A percentile compares a stretch with the other conserved stretches of the same genome.
phyloP scores from a whole-genome alignment of 768 basidiomycete genomes.

The Gloeopeniophorella convolvens region DNA sequence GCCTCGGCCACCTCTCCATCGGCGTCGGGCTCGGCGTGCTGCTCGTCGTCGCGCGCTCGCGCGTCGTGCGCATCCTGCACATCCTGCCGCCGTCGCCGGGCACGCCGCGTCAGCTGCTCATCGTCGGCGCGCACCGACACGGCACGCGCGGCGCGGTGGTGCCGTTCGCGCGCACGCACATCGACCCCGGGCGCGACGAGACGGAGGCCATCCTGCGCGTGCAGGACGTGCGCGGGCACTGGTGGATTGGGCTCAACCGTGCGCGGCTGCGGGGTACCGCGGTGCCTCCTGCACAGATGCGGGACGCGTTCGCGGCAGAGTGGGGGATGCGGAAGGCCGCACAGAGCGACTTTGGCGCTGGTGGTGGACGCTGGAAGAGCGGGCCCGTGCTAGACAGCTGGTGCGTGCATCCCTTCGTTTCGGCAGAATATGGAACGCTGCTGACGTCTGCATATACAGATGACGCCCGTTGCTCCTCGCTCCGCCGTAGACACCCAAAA shows the following conservation, averaged over 20 bases:
- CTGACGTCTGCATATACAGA: no score
- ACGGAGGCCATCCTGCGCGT: conserved; percentile 20
- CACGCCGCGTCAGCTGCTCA: conserved; percentile 13
- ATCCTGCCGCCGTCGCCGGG: conserved; percentile 7
- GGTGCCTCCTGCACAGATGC: conserved; percentile 7
- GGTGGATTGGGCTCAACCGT: conserved; percentile 18
- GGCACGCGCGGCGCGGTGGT: conserved; percentile 12
- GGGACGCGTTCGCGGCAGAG: conserved; percentile 7
- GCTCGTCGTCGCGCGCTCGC: conserved; percentile 17
- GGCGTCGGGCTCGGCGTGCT: conserved; percentile 17
- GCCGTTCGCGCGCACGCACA: conserved; percentile 11
- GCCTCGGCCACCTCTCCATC: conserved; percentile 9
- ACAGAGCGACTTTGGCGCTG: not conserved
- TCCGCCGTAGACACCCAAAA: not conserved
- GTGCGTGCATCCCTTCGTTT: no score
- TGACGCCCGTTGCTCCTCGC: no score
- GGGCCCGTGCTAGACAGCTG: conserved; percentile 9
- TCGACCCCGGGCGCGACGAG: conserved; percentile 18
- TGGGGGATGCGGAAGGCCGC: conserved; percentile 16
- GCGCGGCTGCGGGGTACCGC: conserved; percentile 12
- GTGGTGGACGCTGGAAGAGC: conserved; percentile 14
- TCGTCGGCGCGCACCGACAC: conserved; percentile 8
- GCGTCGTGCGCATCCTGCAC: conserved; percentile 19
- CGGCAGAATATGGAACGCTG: no score
- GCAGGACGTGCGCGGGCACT: conserved; percentile 18